Base-by-base conservation (phyloP, 1,284 basidiomycete genomes). In the Ganoderma meredithae region DNA sequence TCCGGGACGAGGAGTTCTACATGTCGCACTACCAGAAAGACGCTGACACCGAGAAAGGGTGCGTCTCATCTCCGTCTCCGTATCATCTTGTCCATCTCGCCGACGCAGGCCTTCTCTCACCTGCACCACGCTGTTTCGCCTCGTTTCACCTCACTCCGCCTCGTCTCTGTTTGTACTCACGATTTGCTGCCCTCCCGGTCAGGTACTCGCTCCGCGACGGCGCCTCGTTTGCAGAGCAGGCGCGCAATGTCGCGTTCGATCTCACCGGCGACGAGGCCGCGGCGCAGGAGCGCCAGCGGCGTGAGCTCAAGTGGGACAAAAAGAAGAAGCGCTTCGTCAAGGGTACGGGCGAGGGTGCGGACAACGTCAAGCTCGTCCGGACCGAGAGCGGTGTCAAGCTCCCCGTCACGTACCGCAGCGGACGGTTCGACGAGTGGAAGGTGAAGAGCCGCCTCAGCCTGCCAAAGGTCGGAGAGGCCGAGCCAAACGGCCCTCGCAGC, bases 281-380 rank as follows among this genome's bases (percentile, higher is more conserved):
- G 19, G 82, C 83, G 62, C 85, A 86, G 39, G 84, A 88, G 15
- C 86, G 88, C 67, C 89, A 90, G 67, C 90, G 91, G 66, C 90
- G 88, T 59, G 88, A 91, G 58, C 84, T 84, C 70, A 85, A 85
- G 69, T 99, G 98, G 98, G 97, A 99, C 80, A 93, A 94, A 75
- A 98, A 97, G 83, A 97, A 96, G 82, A 98, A 98, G 80, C 96
- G 94, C 76, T 99, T 99, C 74, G 85, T 98, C 52, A 89, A 93
- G 74, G 96, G 95, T 8, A 90, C 91, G 52, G 94, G 94, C 12
- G 85, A 84, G 40, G 96, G 97, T 5, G 89, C 95, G 4, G 96
- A 99, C 79, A 99, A 99, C 79, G 87, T 97, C 75, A 99, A 98
- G 81, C 86, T 99, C 74, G 94, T 99, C 73, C 91, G 89, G 72